Percentiles rank a stretch among this genome's conserved stretches.
phyloP scores from a whole-genome alignment of 1,284 basidiomycete species.

The Ganoderma sp. region DNA sequence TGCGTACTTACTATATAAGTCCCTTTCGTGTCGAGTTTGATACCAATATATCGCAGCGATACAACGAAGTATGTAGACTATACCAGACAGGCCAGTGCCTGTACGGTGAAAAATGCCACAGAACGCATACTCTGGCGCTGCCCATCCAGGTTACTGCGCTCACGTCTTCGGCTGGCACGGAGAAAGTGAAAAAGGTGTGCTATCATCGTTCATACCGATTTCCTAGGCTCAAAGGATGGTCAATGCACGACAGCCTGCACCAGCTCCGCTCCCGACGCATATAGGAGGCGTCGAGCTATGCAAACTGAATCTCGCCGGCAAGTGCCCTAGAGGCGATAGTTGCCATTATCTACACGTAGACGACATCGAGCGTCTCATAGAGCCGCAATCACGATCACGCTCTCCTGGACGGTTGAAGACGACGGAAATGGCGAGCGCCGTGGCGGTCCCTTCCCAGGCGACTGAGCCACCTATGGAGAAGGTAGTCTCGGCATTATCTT shows the following conservation, averaged over 20 bases:
- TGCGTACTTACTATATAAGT: background rate
- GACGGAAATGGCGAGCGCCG: background rate
- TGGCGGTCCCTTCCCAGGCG: background rate
- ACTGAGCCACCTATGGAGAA: background rate
- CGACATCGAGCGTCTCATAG: background rate
- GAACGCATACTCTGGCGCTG: slow-evolving; percentile 18
- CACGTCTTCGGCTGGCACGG: background rate
- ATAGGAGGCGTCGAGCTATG: slow-evolving; percentile 16
- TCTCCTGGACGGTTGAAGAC: background rate
- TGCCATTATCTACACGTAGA: slow-evolving; percentile 25
- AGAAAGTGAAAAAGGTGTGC: slow-evolving; percentile 1
- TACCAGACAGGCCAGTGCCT: slow-evolving; percentile 15
- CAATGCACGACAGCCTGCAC: background rate
- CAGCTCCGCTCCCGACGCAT: background rate
- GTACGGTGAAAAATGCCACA: slow-evolving; percentile 14
- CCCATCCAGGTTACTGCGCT: background rate
- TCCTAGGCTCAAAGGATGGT: background rate
- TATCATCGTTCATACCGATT: no score
- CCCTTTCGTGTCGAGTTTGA: background rate
- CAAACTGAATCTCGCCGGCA: slow-evolving; percentile 20
- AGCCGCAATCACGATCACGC: background rate
- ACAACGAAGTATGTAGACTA: slow-evolving; percentile 11
- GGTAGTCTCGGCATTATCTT: background rate
- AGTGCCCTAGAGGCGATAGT: slow-evolving; percentile 16
- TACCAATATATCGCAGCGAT: background rate